These are phyloP conservation scores for Neotropicomus parvogracilis DNA, from an alignment of 1,284 basidiomycete genomes.

Conservation along the genomic window DNA sequence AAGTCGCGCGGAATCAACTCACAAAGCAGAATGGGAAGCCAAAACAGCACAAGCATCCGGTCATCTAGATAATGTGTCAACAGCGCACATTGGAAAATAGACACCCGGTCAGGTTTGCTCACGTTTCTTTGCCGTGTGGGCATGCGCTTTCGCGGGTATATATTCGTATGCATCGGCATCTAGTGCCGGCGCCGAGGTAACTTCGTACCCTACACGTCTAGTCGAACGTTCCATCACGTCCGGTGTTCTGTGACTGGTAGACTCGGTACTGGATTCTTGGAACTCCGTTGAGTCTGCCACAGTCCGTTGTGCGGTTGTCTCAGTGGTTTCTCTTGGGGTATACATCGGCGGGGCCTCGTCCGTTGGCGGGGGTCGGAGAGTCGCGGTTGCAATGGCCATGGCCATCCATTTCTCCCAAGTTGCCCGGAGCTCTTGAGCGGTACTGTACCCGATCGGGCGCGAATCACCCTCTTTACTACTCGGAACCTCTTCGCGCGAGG, in stretches of 20 bases:
- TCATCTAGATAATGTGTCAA: constrained; percentile 57
- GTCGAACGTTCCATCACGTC: constrained; percentile 16
- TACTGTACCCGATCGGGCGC: constrained; percentile 36
- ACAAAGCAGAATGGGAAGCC: constrained; percentile 87
- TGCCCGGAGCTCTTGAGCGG: constrained; percentile 59
- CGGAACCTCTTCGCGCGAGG: constrained; percentile 28
- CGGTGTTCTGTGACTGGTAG: constrained; percentile 8
- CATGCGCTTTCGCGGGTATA: constrained; percentile 50
- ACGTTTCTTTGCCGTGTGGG: constrained; percentile 67
- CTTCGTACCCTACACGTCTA: constrained; percentile 49
- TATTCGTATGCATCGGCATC: constrained; percentile 68
- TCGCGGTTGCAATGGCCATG: constrained; percentile 45
- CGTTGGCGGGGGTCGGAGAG: constrained; percentile 42
- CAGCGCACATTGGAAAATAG: not conserved
- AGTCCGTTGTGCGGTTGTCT: constrained; percentile 17
- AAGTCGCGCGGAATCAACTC: constrained; percentile 35
- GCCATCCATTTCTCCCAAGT: constrained; percentile 75
- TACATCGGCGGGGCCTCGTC: constrained; percentile 66
- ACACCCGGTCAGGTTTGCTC: constrained; percentile 30
- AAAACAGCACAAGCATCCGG: constrained; percentile 90
- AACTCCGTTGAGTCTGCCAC: constrained; percentile 1
- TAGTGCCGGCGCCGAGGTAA: constrained; percentile 50
- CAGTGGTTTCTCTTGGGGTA: constrained; percentile 49
- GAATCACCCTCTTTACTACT: constrained; percentile 35
- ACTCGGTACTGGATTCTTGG: constrained; percentile 15